These are phyloP conservation scores for Dactylella cylindrospora DNA, from an alignment of 2,329 filamentous ascomycete genomes.

Conservation along the genomic window DNA sequence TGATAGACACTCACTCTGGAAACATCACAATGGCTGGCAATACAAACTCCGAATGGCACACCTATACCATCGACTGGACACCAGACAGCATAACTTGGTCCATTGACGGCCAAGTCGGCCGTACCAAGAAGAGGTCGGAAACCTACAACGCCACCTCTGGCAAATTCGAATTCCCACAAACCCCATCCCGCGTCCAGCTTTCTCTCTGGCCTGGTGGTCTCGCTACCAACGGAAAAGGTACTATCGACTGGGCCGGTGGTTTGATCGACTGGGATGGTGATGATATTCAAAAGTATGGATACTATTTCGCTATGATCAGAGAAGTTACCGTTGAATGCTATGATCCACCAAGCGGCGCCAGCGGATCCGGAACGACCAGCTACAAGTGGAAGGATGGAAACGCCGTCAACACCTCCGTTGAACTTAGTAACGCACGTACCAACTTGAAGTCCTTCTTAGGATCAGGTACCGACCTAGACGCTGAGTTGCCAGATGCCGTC, in stretches of 20 bases:
- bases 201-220: slow-evolving; percentile 95
- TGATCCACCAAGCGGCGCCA: slow-evolving; percentile 71
- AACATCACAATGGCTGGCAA: slow-evolving; percentile 64
- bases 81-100: slow-evolving; percentile 83
- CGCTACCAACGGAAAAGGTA: slow-evolving; percentile 75
- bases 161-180: slow-evolving; percentile 86
- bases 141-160: slow-evolving; percentile 85
- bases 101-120: slow-evolving; percentile 76
- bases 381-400: slow-evolving; percentile 71
- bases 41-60: slow-evolving; percentile 73
- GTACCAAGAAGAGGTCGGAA: slow-evolving; percentile 70
- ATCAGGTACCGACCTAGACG: slow-evolving; percentile 74
- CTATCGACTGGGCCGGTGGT: slow-evolving; percentile 88
- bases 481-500: slow-evolving; percentile 54
- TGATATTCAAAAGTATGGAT: slow-evolving; percentile 79
- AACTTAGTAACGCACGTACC: slow-evolving; percentile 72
- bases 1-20: slow-evolving; percentile 69
- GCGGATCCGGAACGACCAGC: slow-evolving; percentile 60
- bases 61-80: slow-evolving; percentile 91
- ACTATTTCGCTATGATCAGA: slow-evolving; percentile 81
- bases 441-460: slow-evolving; percentile 75
- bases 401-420: slow-evolving; percentile 74
- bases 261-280: slow-evolving; percentile 79
- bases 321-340: slow-evolving; percentile 85
- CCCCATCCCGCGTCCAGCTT: slow-evolving; percentile 83